These are phyloP conservation scores for Cicer pinnatifidum DNA, from an alignment of 306 rosid genomes.

Conservation along the genomic window DNA sequence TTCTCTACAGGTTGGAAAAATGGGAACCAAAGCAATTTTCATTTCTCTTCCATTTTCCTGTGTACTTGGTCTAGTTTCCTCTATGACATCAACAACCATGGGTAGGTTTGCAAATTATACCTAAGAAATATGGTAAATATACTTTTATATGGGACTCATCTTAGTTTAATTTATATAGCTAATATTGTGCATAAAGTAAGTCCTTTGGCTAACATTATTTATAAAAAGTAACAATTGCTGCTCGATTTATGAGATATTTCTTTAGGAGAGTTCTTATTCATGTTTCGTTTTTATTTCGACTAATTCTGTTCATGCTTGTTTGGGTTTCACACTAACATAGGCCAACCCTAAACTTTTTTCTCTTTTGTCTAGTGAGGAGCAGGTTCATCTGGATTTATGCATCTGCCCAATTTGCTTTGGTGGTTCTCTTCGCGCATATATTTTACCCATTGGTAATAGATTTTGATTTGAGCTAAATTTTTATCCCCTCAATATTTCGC, in stretches of 20 bases:
- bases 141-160: constrained; percentile 24
- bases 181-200: neutral
- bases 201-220: neutral
- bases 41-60: constrained; percentile 94
- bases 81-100: constrained; percentile 92
- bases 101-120: constrained; percentile 59
- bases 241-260: constrained; percentile 1
- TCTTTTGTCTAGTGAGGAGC: constrained; percentile 65
- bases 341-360: constrained; percentile 27
- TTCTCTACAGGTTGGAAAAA: constrained; percentile 69
- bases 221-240: neutral
- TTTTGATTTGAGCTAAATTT: constrained; percentile 30
- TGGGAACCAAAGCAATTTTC: constrained; percentile 81
- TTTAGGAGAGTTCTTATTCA: constrained; percentile 23
- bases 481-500: constrained; percentile 12
- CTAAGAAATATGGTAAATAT: constrained; percentile 26
- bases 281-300: constrained; percentile 7
- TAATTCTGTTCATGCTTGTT: neutral
- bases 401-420: constrained; percentile 72
- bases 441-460: constrained; percentile 84
- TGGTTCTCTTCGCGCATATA: constrained; percentile 85
- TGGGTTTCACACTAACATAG: neutral
- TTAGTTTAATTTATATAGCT: constrained; percentile 16
- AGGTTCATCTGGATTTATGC: constrained; percentile 89
- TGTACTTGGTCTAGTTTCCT: constrained; percentile 86